Evolutionary conservation across 2,329 filamentous ascomycete genomes (phyloP), one percentile per base, ranked within the genome.

Genomic region (Pyrenochaeta sp.): DNA sequence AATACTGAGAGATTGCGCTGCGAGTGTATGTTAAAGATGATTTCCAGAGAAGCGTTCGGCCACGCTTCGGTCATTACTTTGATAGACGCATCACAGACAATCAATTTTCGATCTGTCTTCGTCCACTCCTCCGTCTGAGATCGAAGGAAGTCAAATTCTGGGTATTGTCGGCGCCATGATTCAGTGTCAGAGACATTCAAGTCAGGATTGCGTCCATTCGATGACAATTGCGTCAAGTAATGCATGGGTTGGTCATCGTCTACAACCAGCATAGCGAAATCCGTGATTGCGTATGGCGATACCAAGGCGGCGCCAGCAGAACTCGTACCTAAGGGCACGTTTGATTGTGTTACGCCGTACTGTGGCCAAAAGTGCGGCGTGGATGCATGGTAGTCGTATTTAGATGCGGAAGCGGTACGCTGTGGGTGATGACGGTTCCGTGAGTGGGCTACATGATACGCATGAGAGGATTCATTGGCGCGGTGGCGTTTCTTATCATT

Each of bases 211-310:
- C 69, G 57, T 2, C 75, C 66, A 15, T 63, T 58, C 11, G 66
- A 54, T 11, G 69, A 63, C 7, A 75, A 66, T 39, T 68, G 64
- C 0, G 76, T 78, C 48, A 78, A 78, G n/a, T 66, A 74, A 54
- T 80, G 77, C 21, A 78, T 54, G 1, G 65, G 66, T 11, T 66
- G 58, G 23, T 67, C 59, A 6, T 70, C 71, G 17, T 71, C 73
- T 48, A 76, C 73, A 18, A 79, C 74, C 30, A 76, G 72, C 74
- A 81, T 78, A 47, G 71, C 68, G 35, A 81, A 79, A 7, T 74
- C 64, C 2, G 59, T 56, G 3, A 73, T 60, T 7, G 61, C 49
- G 42, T 65, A 72, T 2, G 66, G 58, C 18, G 61, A 55, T 9
- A 62, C 45, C 2, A 51, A 45, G 2, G 63, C 36, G 3, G 56